Evolutionary conservation across 2,329 filamentous ascomycete genomes (phyloP).

Genomic region (Lomentospora prolificans): DNA sequence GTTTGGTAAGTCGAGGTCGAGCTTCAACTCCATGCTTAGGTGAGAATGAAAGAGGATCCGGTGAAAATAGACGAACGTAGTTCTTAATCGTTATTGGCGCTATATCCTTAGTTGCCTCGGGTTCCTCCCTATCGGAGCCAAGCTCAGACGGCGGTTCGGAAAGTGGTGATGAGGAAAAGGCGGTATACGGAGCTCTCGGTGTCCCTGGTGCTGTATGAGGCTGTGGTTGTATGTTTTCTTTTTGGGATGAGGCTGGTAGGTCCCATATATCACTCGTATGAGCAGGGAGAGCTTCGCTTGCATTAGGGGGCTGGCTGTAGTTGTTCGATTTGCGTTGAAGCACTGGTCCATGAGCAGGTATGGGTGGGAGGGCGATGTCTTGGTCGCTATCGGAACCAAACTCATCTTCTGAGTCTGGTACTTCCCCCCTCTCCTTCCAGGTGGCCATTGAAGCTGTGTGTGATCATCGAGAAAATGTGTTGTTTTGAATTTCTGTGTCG

Average conservation of each 20-base stretch:
- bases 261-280: background rate
- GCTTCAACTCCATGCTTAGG: background rate
- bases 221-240: background rate
- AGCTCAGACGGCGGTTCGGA: conserved; percentile 7
- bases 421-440: conserved; percentile 40
- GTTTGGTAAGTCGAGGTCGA: background rate
- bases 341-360: background rate
- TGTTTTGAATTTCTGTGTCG: conserved; percentile 17
- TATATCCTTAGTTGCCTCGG: background rate
- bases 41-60: conserved; percentile 4
- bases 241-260: conserved; percentile 2
- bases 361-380: conserved; percentile 9
- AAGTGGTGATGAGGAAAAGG: conserved; percentile 1
- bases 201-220: background rate
- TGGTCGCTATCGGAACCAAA: conserved; percentile 29
- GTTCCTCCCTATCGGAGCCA: background rate
- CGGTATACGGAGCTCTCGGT: background rate
- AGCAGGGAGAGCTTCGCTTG: background rate
- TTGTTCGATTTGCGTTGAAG: background rate
- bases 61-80: conserved; percentile 1
- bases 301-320: background rate
- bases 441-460: conserved; percentile 26
- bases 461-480: conserved; percentile 12
- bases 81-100: background rate
- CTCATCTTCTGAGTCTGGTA: conserved; percentile 42